Percentiles rank a stretch among this genome's conserved stretches.
phyloP scores from a whole-genome alignment of 2,329 filamentous ascomycete genomes.

The Phialocephala subalpina region DNA sequence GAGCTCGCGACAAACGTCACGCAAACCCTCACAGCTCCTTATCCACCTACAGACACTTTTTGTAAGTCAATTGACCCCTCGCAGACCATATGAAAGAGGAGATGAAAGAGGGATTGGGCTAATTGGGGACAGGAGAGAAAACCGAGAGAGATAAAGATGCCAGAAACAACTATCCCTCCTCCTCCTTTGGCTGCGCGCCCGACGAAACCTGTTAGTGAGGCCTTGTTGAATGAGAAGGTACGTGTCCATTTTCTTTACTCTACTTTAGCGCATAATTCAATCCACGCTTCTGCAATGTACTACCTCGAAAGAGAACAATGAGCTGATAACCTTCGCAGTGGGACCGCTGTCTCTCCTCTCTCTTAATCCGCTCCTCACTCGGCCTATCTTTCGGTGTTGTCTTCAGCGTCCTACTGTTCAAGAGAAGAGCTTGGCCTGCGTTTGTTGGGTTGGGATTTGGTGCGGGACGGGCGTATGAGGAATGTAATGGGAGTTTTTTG shows the following conservation, averaged over 20 bases:
- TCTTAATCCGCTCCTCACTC: conserved; percentile 95
- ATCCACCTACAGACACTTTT: not conserved
- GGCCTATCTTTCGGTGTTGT: conserved; percentile 97
- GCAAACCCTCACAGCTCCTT: not conserved
- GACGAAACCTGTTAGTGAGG: conserved; percentile 89
- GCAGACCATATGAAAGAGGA: not conserved
- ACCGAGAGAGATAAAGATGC: conserved; percentile 32
- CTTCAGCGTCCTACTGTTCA: conserved; percentile 98
- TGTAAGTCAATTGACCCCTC: conserved; percentile 10
- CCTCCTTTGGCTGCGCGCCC: conserved; percentile 73
- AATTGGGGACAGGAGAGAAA: not conserved
- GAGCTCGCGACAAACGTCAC: not conserved
- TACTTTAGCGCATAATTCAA: too few relatives aligned
- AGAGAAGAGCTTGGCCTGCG: conserved; percentile 97
- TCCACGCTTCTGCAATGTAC: not conserved
- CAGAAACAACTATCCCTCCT: conserved; percentile 51
- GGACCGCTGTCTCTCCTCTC: conserved; percentile 97
- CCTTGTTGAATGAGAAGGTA: conserved; percentile 98
- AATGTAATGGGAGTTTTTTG: conserved; percentile 74
- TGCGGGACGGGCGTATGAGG: conserved; percentile 95
- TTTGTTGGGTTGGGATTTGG: conserved; percentile 94
- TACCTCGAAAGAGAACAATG: not conserved
- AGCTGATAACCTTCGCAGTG: conserved; percentile 65
- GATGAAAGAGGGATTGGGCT: not conserved
- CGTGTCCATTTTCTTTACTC: conserved; percentile 4